Conservation (phyloP, 495 filamentous ascomycete genomes). For the Haplographium delicatum region DNA sequence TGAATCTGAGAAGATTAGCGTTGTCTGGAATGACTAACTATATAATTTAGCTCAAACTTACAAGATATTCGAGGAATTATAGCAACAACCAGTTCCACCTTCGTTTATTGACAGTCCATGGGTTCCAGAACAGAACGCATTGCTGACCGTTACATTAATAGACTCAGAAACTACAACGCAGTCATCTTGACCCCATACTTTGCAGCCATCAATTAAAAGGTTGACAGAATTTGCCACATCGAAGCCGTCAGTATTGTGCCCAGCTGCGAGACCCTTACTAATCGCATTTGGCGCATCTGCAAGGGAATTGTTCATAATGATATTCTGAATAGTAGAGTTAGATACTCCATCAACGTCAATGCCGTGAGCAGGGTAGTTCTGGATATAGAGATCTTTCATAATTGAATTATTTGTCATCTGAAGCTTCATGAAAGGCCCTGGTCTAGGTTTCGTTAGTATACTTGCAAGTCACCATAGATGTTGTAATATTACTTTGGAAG, state of each 20-base stretch:
- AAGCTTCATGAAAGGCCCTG: conserved; percentile 38
- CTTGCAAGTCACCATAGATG: conserved; percentile 31
- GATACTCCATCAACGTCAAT: conserved; percentile 46
- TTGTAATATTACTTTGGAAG: conserved; percentile 44
- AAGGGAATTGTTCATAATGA: conserved; percentile 56
- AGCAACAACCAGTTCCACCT: conserved; percentile 45
- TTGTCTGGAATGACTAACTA: conserved; percentile 31
- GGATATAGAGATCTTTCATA: conserved; percentile 35
- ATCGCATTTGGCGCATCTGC: conserved; percentile 41
- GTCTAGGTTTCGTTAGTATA: conserved; percentile 36
- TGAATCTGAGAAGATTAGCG: conserved; percentile 47
- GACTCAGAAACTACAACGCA: conserved; percentile 55
- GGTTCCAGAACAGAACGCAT: conserved; percentile 45
- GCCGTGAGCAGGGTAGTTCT: conserved; percentile 56
- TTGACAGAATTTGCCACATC: conserved; percentile 37
- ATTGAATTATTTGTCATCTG: conserved; percentile 5
- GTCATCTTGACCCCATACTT: conserved; percentile 58
- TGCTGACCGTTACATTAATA: conserved; percentile 48
- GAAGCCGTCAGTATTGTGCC: conserved; percentile 62
- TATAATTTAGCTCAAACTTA: neutral
- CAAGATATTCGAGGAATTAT: conserved; percentile 8
- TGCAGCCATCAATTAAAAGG: conserved; percentile 42
- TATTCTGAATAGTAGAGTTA: conserved; percentile 40
- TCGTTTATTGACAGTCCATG: conserved; percentile 63
- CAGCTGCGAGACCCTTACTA: conserved; percentile 32